Base-by-base conservation (phyloP, 2,329 filamentous ascomycete genomes). In the Aspergillus vadensis region DNA sequence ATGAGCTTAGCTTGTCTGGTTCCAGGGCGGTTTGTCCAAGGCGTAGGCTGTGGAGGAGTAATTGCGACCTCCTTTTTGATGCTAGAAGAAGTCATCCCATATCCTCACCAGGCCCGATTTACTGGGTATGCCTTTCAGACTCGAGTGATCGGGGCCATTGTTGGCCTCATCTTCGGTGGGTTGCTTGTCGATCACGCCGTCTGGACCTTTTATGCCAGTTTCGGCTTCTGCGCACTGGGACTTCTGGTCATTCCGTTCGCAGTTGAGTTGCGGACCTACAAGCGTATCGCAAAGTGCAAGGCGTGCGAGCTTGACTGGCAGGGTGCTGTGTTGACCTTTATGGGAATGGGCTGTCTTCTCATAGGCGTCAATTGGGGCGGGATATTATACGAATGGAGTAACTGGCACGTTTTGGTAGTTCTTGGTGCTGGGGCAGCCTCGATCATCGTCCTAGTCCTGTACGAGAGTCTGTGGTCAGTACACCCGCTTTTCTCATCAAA, bases 41-140 rank as follows among this genome's bases (percentile, higher is more conserved):
- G 81, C 1, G 69, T 80, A 9, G 80, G 80, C 10, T 79, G 80
- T 19, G 80, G 81, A 2, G 80, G 80, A 0, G 74, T 80, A 4
- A 75, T 77, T 58, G 72, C 72, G 0, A 65, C 81, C 1, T 79
- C 79, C 30, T 72, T 78, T 23, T 67, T 82, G 44, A 69, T 82
- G 23, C 70, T 81, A 57, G 72, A 75, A 0, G 79, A 82, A 43
- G 70, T 80, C 1, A 72, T 80, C 3, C 72, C 75, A 1, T 61
- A 72, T 25, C 65, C 67, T 3, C 69, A 74, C 7, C 72, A 74
- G 1, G 68, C 72, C 4, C 68, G 71, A 48, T 76, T 74, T 49
- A 71, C 71, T 9, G 69, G 67, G 9, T 74, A 76, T 38, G 70
- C 75, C 15, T 63, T 70, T 8, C 60, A 70, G 8, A 69, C 70